Conservation (phyloP, 2,329 filamentous ascomycete species). For the Penicillium sp. region DNA sequence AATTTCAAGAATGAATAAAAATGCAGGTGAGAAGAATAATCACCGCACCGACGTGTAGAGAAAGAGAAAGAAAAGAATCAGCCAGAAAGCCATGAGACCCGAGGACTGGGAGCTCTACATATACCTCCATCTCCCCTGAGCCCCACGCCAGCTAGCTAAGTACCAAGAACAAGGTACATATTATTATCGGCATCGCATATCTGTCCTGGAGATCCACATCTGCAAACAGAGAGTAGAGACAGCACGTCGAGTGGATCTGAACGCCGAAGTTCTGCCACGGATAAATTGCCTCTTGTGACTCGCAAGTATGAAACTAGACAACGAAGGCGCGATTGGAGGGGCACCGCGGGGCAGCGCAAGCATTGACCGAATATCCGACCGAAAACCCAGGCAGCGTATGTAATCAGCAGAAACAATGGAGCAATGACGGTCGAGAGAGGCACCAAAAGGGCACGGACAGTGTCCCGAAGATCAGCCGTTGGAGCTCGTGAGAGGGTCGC, state of each 20-base stretch:
- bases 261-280: constrained; percentile 17
- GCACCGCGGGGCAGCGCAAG: neutral
- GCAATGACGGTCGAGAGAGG: constrained; percentile 1
- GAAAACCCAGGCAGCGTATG: neutral
- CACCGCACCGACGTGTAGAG: neutral
- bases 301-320: neutral
- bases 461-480: constrained; percentile 36
- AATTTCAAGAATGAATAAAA: neutral
- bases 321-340: constrained; percentile 9
- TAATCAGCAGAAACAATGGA: constrained; percentile 10
- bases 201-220: constrained; percentile 9
- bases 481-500: constrained; percentile 1
- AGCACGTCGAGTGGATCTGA: constrained; percentile 4
- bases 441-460: constrained; percentile 30
- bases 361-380: neutral
- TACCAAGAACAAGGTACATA: constrained; percentile 4
- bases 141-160: neutral
- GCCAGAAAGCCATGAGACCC: neutral
- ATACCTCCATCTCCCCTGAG: constrained; percentile 8
- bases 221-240: constrained; percentile 2
- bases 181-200: constrained; percentile 1
- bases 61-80: neutral
- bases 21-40: neutral
- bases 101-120: constrained; percentile 18
- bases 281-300: neutral